phyloP scores from a whole-genome alignment of 305 asterid genomes.

The Fraxinus angustifolia region DNA sequence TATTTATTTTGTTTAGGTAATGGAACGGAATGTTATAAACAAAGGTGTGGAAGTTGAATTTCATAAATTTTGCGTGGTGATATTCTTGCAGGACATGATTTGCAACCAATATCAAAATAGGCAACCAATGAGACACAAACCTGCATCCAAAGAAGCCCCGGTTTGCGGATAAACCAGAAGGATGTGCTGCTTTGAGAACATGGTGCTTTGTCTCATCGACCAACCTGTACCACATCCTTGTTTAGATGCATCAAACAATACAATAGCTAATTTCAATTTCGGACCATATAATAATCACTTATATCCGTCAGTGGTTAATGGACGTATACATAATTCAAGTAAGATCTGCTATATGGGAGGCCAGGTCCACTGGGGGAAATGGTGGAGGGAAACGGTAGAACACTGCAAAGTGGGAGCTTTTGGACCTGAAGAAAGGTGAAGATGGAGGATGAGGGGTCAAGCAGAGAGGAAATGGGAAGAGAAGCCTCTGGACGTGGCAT shows the following conservation, averaged over 20 bases:
- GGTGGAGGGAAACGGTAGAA: background rate
- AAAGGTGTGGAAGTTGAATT: background rate
- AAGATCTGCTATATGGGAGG: background rate
- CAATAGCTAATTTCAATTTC: background rate
- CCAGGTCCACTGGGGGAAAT: background rate
- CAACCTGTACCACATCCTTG: slow-evolving; percentile 48
- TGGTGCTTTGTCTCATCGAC: slow-evolving; percentile 78
- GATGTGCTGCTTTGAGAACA: slow-evolving; percentile 91
- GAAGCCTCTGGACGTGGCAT: background rate
- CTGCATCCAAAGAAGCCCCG: slow-evolving; percentile 99
- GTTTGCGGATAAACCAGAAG: slow-evolving; percentile 95
- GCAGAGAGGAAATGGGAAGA: background rate
- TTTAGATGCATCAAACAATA: background rate
- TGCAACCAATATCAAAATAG: slow-evolving; percentile 8
- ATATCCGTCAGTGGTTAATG: background rate
- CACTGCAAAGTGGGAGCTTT: background rate
- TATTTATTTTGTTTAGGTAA: background rate
- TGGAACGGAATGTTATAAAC: background rate
- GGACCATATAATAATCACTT: background rate
- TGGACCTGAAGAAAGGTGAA: background rate
- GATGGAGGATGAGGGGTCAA: background rate
- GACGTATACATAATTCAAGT: background rate
- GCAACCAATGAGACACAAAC: slow-evolving; percentile 30
- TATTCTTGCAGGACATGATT: slow-evolving; percentile 6
- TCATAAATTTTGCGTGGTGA: background rate